Evolutionary conservation across 352 stramenopile species (phyloP).

Genomic region (Globisporangium polare): DNA sequence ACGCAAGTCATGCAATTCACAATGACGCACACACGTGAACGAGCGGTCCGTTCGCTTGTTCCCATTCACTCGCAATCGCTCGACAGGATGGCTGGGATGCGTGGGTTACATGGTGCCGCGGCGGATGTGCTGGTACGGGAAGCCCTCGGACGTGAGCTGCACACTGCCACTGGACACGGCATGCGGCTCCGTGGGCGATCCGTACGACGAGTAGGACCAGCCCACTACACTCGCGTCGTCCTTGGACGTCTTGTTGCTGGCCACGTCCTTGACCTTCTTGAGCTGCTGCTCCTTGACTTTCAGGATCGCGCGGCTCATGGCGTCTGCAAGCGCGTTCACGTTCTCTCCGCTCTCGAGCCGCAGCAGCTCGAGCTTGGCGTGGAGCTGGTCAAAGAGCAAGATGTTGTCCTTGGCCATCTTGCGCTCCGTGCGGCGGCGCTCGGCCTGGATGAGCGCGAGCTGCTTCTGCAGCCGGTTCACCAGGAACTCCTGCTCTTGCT

Average conservation of each 20-base stretch:
- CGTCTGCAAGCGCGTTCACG: constrained; percentile 53
- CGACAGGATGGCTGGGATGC: background rate
- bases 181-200: constrained; percentile 14
- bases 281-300: constrained; percentile 56
- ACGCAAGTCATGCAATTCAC: background rate
- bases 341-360: constrained; percentile 54
- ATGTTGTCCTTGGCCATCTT: constrained; percentile 75
- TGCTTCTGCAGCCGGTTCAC: constrained; percentile 86
- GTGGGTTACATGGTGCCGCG: constrained; percentile 65
- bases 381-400: constrained; percentile 60
- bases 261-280: constrained; percentile 39
- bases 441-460: constrained; percentile 54
- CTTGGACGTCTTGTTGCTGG: constrained; percentile 36
- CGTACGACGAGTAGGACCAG: constrained; percentile 27
- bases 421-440: constrained; percentile 71
- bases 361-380: constrained; percentile 58
- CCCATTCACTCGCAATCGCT: background rate
- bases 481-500: constrained; percentile 86
- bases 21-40: background rate
- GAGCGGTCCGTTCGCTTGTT: background rate
- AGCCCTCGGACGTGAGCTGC: constrained; percentile 42
- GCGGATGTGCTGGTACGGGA: constrained; percentile 69
- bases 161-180: constrained; percentile 21
- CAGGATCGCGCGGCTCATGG: constrained; percentile 37
- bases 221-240: constrained; percentile 58